Percentiles rank a stretch among this genome's conserved stretches.
phyloP scores from a whole-genome alignment of 805 yeast species.

The Metschnikowia corniflorae region DNA sequence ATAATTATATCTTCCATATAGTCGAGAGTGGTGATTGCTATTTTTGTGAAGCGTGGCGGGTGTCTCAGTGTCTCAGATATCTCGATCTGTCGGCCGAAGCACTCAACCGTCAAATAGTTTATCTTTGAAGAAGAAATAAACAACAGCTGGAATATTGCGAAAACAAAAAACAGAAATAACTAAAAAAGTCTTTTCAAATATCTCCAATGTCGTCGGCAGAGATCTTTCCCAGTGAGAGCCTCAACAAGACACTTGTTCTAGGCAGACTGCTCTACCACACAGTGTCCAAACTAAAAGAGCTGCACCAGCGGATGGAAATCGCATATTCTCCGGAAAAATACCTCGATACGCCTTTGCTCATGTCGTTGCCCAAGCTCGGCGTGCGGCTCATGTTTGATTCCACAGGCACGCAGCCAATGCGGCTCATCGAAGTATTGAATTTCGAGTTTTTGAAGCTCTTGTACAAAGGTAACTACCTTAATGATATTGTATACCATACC shows the following conservation, averaged over 20 bases:
- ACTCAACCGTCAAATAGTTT: too few relatives aligned
- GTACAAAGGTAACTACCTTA: constrained; percentile 33
- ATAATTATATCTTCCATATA: too few relatives aligned
- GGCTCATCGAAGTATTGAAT: constrained; percentile 28
- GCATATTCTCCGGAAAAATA: constrained; percentile 29
- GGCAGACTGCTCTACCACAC: constrained; percentile 30
- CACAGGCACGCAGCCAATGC: constrained; percentile 23
- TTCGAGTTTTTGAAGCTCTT: constrained; percentile 22
- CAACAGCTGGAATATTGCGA: too few relatives aligned
- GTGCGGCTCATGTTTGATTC: constrained; percentile 28
- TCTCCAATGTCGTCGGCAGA: constrained; percentile 13
- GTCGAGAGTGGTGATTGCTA: too few relatives aligned
- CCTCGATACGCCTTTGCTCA: constrained; percentile 31
- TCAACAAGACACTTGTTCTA: constrained; percentile 26
- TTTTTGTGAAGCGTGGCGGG: too few relatives aligned
- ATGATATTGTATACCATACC: constrained; percentile 21
- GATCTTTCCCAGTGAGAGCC: constrained; percentile 35
- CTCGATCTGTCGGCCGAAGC: too few relatives aligned
- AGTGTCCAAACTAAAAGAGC: constrained; percentile 23
- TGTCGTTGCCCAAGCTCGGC: constrained; percentile 23
- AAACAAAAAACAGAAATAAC: too few relatives aligned
- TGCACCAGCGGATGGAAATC: constrained; percentile 28
- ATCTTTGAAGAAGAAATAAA: too few relatives aligned
- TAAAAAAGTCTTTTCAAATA: background rate
- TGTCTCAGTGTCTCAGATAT: too few relatives aligned